phyloP scores from a whole-genome alignment of 495 filamentous ascomycete genomes.

The Cercophora sp. region DNA sequence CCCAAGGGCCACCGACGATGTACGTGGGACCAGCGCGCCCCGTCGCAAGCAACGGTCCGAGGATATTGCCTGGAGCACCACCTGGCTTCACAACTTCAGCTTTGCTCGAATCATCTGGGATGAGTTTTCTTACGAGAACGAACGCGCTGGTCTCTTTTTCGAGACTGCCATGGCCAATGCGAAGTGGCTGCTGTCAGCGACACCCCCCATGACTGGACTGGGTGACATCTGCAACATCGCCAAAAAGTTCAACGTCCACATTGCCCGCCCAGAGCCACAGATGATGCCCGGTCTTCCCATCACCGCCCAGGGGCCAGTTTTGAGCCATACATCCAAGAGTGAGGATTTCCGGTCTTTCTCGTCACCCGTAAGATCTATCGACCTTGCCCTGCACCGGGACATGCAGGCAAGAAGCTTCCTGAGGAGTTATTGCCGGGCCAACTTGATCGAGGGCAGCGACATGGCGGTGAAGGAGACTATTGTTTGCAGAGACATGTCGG shows the following conservation, averaged over 20 bases:
- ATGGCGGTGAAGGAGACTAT: neutral
- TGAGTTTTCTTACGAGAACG: conserved; percentile 59
- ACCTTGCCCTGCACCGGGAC: conserved; percentile 29
- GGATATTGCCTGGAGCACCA: conserved; percentile 14
- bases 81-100: conserved; percentile 52
- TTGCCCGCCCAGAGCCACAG: conserved; percentile 33
- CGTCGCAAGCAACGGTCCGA: neutral
- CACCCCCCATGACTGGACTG: conserved; percentile 56
- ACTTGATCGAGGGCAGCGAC: conserved; percentile 23
- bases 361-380: conserved; percentile 23
- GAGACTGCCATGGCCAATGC: conserved; percentile 42
- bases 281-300: conserved; percentile 31
- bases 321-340: conserved; percentile 26
- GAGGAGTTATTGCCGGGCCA: conserved; percentile 26
- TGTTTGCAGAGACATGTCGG: neutral
- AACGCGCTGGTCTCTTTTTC: conserved; percentile 29
- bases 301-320: conserved; percentile 26
- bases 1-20: neutral
- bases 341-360: conserved; percentile 26
- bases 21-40: neutral
- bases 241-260: conserved; percentile 48
- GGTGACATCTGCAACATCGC: conserved; percentile 58
- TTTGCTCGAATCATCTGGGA: conserved; percentile 65
- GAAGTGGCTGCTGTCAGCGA: conserved; percentile 68
- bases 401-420: conserved; percentile 28